phyloP scores from a whole-genome alignment of 2,329 filamentous ascomycete species.

The Fusarium neocosmosporiellum region DNA sequence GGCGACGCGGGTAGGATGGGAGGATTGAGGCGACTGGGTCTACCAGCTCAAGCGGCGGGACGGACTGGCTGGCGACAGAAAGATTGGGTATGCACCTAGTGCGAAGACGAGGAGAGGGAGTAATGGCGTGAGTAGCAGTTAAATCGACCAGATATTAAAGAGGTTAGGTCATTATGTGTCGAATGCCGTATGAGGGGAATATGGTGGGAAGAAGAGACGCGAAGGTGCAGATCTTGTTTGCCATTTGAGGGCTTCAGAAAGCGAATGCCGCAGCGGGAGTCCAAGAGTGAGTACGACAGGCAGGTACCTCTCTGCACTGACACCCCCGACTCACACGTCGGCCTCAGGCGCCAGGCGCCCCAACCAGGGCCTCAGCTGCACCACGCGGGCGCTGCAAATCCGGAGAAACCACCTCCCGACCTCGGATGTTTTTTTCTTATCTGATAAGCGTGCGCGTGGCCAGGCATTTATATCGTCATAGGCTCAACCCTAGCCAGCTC shows the following conservation, averaged over 20 bases:
- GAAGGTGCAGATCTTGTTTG: slow-evolving; percentile 34
- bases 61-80: slow-evolving; percentile 37
- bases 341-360: slow-evolving; percentile 34
- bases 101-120: slow-evolving; percentile 16
- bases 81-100: slow-evolving; percentile 18
- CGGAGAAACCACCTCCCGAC: slow-evolving; percentile 41
- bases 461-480: slow-evolving; percentile 42
- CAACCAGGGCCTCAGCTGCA: slow-evolving; percentile 20
- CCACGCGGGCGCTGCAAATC: slow-evolving; percentile 16
- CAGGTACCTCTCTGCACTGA: slow-evolving; percentile 16
- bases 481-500: not conserved
- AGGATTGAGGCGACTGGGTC: slow-evolving; percentile 33
- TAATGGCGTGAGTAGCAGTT: slow-evolving; percentile 33
- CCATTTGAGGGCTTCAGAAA: slow-evolving; percentile 41
- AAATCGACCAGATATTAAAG: slow-evolving; percentile 32
- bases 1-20: slow-evolving; percentile 44
- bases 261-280: slow-evolving; percentile 32
- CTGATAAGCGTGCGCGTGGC: slow-evolving; percentile 32
- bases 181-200: slow-evolving; percentile 26
- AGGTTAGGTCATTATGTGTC: slow-evolving; percentile 42
- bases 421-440: slow-evolving; percentile 37
- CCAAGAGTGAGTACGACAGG: not conserved
- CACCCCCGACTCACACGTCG: slow-evolving; percentile 1
- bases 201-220: slow-evolving; percentile 38
- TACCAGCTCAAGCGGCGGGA: slow-evolving; percentile 37